Conservation (phyloP, 106 monocot species). For the Xerophyta viscosa region DNA sequence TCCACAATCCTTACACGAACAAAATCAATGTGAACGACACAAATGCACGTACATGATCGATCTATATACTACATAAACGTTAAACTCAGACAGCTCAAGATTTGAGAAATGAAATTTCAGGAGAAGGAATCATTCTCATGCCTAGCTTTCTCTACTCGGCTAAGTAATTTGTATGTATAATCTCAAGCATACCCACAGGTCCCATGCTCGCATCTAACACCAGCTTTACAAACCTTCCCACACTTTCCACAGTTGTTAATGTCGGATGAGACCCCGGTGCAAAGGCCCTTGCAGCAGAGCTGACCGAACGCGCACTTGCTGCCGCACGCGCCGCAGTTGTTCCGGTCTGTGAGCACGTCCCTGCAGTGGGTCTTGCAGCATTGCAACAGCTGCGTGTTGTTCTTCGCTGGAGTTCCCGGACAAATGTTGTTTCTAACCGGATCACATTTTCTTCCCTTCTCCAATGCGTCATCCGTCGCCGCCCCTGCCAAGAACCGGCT, state of each 20-base stretch:
- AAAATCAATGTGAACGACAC: too few relatives aligned
- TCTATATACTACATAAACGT: too few relatives aligned
- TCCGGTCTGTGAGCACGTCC: constrained; percentile 28
- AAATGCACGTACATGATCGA: too few relatives aligned
- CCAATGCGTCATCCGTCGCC: not conserved
- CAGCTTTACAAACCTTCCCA: constrained; percentile 19
- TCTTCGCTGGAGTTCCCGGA: not conserved
- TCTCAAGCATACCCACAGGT: constrained; percentile 55
- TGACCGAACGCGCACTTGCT: constrained; percentile 45
- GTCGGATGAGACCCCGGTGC: constrained; percentile 44
- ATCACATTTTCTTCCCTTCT: constrained; percentile 20
- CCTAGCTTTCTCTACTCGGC: not conserved
- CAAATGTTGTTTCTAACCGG: constrained; percentile 11
- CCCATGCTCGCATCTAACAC: constrained; percentile 41
- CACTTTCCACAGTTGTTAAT: constrained; percentile 56
- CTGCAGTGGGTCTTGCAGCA: constrained; percentile 45
- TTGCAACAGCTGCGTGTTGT: constrained; percentile 7
- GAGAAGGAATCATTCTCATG: too few relatives aligned
- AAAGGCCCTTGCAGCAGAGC: constrained; percentile 49
- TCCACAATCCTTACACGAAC: too few relatives aligned
- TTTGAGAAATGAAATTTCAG: too few relatives aligned
- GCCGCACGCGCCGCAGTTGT: constrained; percentile 58
- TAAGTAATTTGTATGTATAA: too few relatives aligned
- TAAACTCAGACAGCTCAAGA: too few relatives aligned
- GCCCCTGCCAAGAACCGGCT: constrained; percentile 8